Percentiles rank a stretch among this genome's conserved stretches.
Conservation (phyloP, 495 filamentous ascomycete genomes). For the Xylaria longipes region DNA sequence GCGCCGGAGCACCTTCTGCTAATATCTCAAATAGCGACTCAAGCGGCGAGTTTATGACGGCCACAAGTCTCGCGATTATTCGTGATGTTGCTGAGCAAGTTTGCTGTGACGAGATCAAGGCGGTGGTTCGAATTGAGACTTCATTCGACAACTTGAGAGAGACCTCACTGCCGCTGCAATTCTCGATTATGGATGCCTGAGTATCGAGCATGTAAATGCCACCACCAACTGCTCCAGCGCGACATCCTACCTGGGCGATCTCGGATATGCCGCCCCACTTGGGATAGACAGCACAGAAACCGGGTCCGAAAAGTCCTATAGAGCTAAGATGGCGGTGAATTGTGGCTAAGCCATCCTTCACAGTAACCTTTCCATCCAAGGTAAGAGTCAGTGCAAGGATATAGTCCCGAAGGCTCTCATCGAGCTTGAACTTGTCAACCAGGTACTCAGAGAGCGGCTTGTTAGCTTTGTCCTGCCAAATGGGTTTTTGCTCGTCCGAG, state of each 20-base stretch:
- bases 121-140: constrained; percentile 62
- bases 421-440: constrained; percentile 72
- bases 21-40: constrained; percentile 69
- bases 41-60: constrained; percentile 73
- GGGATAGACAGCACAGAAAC: constrained; percentile 83
- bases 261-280: constrained; percentile 96
- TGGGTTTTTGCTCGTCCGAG: constrained; percentile 56
- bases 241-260: constrained; percentile 89
- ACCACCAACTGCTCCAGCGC: constrained; percentile 90
- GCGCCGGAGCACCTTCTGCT: constrained; percentile 74
- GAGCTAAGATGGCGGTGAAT: constrained; percentile 85
- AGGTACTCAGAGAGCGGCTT: constrained; percentile 69
- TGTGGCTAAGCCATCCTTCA: constrained; percentile 66
- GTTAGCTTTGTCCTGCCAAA: constrained; percentile 55
- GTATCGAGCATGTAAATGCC: constrained; percentile 85
- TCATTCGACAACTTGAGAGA: constrained; percentile 65
- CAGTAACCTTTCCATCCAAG: constrained; percentile 61
- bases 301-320: constrained; percentile 83
- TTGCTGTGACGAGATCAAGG: constrained; percentile 58
- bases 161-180: constrained; percentile 38
- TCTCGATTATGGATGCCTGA: constrained; percentile 25
- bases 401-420: constrained; percentile 69
- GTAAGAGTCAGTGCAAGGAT: constrained; percentile 82
- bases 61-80: constrained; percentile 55
- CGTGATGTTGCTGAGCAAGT: constrained; percentile 34